Evolutionary conservation across 805 yeast genomes (phyloP).

Genomic region (Cyberlindnera sargentensis): DNA sequence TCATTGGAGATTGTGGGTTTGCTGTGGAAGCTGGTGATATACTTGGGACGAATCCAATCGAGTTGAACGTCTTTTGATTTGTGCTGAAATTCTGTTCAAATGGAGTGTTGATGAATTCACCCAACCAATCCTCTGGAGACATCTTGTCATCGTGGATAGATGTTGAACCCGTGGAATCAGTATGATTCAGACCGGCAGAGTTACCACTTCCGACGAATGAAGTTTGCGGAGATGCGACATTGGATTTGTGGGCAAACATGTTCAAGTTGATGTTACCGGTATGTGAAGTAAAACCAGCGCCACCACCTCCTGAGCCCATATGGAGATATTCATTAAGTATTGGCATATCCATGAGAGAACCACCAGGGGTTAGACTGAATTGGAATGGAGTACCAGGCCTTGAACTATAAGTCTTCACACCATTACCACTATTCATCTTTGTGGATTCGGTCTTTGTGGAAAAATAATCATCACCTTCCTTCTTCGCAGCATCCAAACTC

Average conservation of each 20-base stretch:
- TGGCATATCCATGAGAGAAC: constrained; percentile 27
- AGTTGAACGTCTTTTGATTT: constrained; percentile 36
- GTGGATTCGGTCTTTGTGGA: background rate
- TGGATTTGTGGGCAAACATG: constrained; percentile 14
- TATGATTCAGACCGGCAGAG: constrained; percentile 2
- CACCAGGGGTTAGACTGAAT: constrained; percentile 20
- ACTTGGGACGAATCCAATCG: constrained; percentile 44
- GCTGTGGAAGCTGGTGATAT: constrained; percentile 12
- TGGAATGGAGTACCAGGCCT: constrained; percentile 19
- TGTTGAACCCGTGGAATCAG: constrained; percentile 13
- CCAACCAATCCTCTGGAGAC: constrained; percentile 52
- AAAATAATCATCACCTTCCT: constrained; percentile 7
- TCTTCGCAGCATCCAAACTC: constrained; percentile 11
- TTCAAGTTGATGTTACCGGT: constrained; percentile 11
- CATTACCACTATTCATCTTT: background rate
- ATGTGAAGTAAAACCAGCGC: constrained; percentile 29
- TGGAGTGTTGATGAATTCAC: constrained; percentile 64
- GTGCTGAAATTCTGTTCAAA: constrained; percentile 48
- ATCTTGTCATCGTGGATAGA: constrained; percentile 18
- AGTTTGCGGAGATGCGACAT: constrained; percentile 8
- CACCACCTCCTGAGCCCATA: constrained; percentile 34
- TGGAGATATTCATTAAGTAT: constrained; percentile 32
- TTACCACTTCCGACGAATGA: constrained; percentile 2
- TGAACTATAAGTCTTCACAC: background rate
- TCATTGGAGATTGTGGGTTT: background rate